Conservation (phyloP, 2,329 filamentous ascomycete genomes). For the Metarhizium sp. region DNA sequence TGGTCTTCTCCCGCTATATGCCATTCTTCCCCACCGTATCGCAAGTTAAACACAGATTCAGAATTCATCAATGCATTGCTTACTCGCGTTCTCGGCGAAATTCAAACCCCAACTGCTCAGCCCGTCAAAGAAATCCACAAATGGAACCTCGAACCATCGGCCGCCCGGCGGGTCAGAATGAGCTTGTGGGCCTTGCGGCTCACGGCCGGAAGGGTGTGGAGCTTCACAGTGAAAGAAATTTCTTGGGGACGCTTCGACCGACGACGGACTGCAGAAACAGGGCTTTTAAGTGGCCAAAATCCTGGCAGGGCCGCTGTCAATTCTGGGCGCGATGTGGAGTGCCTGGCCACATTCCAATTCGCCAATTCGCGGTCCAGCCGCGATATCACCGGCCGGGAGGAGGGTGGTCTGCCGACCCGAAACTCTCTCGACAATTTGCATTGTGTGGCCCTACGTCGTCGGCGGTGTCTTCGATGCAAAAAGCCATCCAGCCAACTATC, state of each 20-base stretch:
- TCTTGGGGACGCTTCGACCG: neutral
- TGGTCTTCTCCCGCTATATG: too few species aligned
- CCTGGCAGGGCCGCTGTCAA: neutral
- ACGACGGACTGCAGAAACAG: neutral
- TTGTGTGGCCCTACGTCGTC: neutral
- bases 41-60: too few species aligned
- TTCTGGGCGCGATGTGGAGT: neutral
- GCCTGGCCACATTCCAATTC: neutral
- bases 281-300: neutral
- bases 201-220: slow-evolving; percentile 1
- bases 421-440: neutral
- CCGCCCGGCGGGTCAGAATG: neutral
- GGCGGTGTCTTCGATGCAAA: neutral
- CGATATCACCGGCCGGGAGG: neutral
- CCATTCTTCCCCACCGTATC: too few species aligned
- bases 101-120: neutral
- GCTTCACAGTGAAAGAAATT: neutral
- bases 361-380: neutral
- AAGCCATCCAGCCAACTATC: neutral
- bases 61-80: neutral
- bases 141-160: neutral
- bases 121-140: neutral
- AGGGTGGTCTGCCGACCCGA: neutral
- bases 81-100: neutral
- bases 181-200: neutral